A percentile compares a stretch with the other conserved stretches of the same genome.
phyloP scores from a whole-genome alignment of 345 rosid genomes.

The Populus simonii region DNA sequence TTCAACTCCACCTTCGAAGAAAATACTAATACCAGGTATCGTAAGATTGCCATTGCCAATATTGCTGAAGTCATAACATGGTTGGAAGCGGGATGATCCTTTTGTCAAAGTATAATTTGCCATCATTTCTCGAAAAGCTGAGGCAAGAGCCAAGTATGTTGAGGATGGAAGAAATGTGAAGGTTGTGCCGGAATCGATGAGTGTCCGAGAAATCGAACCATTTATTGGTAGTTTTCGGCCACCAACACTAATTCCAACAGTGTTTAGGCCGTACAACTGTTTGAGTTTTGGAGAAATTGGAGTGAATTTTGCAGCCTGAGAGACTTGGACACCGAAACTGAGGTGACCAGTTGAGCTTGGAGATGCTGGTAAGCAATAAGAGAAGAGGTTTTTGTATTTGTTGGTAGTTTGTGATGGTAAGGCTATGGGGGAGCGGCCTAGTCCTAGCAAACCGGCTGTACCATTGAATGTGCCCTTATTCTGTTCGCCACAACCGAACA shows the following conservation, averaged over 20 bases:
- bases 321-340: background rate
- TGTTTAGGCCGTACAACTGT: background rate
- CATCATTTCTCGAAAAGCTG: constrained; percentile 13
- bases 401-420: background rate
- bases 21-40: background rate
- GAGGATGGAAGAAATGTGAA: constrained; percentile 18
- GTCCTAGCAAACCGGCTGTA: background rate
- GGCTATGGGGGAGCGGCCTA: background rate
- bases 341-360: background rate
- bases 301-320: background rate
- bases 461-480: background rate
- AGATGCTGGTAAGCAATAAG: background rate
- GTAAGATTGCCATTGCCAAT: background rate
- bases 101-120: background rate
- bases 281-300: background rate
- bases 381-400: background rate
- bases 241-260: background rate
- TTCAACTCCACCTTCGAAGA: constrained; percentile 1
- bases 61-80: too few relatives aligned
- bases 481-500: background rate
- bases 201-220: background rate
- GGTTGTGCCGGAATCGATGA: constrained; percentile 32
- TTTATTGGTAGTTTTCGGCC: background rate
- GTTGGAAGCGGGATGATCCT: too few relatives aligned
- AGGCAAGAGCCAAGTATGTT: background rate